Evolutionary conservation across 306 rosid genomes (phyloP).

Genomic region (Prunus fruticosa): DNA sequence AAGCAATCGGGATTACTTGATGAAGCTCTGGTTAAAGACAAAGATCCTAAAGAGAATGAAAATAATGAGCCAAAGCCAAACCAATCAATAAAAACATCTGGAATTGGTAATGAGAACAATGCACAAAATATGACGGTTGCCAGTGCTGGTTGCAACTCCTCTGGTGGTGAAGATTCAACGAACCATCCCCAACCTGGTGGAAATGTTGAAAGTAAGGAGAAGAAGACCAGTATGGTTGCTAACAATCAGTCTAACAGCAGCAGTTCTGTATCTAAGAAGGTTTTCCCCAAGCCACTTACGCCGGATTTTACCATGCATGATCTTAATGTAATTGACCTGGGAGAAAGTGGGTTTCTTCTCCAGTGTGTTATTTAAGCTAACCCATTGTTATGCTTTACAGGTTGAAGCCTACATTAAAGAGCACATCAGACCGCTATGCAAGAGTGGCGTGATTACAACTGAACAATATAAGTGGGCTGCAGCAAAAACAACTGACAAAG

Average conservation of each 20-base stretch:
- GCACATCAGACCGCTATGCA: slow-evolving; percentile 90
- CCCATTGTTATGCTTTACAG: slow-evolving; percentile 36
- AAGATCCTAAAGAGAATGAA: slow-evolving; percentile 24
- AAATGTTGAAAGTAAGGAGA: slow-evolving; percentile 33
- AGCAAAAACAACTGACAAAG: slow-evolving; percentile 82
- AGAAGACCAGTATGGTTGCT: slow-evolving; percentile 31
- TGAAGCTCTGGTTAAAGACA: slow-evolving; percentile 25
- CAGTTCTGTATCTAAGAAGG: slow-evolving; percentile 63
- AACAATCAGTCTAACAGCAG: slow-evolving; percentile 45
- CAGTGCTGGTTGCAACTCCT: slow-evolving; percentile 18
- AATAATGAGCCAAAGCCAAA: slow-evolving; percentile 30
- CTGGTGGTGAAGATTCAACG: slow-evolving; percentile 33
- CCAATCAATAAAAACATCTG: slow-evolving; percentile 36
- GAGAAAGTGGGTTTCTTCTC: background rate
- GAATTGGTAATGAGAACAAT: slow-evolving; percentile 27
- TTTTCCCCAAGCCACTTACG: slow-evolving; percentile 23
- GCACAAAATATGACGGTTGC: slow-evolving; percentile 28
- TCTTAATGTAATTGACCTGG: background rate
- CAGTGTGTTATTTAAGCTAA: background rate
- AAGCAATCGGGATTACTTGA: slow-evolving; percentile 28
- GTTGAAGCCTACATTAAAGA: slow-evolving; percentile 93
- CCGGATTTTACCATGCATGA: background rate
- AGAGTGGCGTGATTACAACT: slow-evolving; percentile 83
- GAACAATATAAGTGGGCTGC: slow-evolving; percentile 96
- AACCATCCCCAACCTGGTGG: slow-evolving; percentile 30